Base-by-base conservation (phyloP, 106 monocot species). In the Gastrodia elata region DNA sequence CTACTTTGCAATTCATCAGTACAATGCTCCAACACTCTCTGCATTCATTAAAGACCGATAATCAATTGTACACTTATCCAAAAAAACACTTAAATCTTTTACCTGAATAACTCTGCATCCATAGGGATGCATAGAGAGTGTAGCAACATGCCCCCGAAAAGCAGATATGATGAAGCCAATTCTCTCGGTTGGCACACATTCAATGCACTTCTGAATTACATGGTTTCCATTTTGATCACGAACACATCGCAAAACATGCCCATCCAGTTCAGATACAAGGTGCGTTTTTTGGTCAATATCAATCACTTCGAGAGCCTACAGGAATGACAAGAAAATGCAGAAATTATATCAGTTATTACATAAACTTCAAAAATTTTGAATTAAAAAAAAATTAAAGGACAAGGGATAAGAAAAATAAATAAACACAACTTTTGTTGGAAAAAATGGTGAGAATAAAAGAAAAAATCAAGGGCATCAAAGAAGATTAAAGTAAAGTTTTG, bases 51-150 rank as follows among this genome's bases (percentile, higher is more conserved):
- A 32, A 49, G 40, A 13, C 0, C 68, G 65, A 68, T 43, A 55
- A 70, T 6, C 8, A 46, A 44, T 72, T 65, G 43, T 15, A 44
- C 15, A 44, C 43, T 44, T 6, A 42, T 42, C 10, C 7, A 6
- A 42, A 11, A 42, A 42, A 33, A 64, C 8, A 43, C 2, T 35
- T 22, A 13, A 46, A 5, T 49, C 56, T 38, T 35, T 56, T 70
- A 90, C 96, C 96, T 97, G 96, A 84, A 97, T 97, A 27, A 97
- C 96, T 70, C 96, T 76, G 64, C 96, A 97, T 46, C 96, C 96
- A 87, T 97, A 97, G 16, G 96, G 92, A 74, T 96, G 95, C 58
- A 76, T 91, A 73, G 91, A 91, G 42, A 95, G 85, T 8, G 75
- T 77, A 64, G 91, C 89, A 78, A 95, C 89, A 48, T 95, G 91